phyloP scores from a whole-genome alignment of 2,329 filamentous ascomycete species.

The Epichloe sp. region DNA sequence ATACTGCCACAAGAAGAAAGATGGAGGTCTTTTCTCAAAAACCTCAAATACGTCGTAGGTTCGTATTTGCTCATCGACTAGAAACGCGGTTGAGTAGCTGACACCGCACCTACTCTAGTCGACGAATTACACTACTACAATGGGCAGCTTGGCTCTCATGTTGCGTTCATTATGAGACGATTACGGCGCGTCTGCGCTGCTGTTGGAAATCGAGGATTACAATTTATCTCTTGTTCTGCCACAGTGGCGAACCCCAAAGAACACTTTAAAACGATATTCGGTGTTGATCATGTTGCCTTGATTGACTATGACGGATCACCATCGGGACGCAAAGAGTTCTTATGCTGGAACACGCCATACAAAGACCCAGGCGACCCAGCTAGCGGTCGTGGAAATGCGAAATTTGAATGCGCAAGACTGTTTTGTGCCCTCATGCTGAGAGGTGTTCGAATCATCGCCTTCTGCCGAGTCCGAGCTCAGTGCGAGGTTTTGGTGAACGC shows the following conservation, averaged over 20 bases:
- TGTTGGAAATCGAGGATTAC: conserved; percentile 71
- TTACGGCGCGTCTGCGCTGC: conserved; percentile 79
- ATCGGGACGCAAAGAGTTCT: conserved; percentile 77
- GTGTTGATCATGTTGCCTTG: conserved; percentile 64
- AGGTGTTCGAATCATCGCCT: conserved; percentile 84
- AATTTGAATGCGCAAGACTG: conserved; percentile 75
- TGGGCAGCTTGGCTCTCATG: conserved; percentile 82
- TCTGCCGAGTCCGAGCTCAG: conserved; percentile 75
- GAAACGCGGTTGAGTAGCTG: not conserved
- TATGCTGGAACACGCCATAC: conserved; percentile 96
- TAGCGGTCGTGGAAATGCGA: conserved; percentile 71
- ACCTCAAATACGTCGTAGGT: conserved; percentile 77
- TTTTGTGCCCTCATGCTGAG: conserved; percentile 83
- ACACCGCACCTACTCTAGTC: conserved; percentile 25
- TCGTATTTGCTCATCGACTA: not conserved
- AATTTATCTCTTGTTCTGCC: conserved; percentile 91
- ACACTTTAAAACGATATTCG: conserved; percentile 93
- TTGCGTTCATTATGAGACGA: conserved; percentile 88
- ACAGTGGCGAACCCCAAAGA: conserved; percentile 86
- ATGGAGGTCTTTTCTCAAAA: conserved; percentile 81
- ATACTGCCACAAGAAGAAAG: conserved; percentile 83
- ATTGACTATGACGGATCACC: conserved; percentile 90
- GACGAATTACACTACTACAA: conserved; percentile 95
- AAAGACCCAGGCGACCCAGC: conserved; percentile 79
- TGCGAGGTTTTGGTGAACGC: conserved; percentile 76